A percentile compares a stretch with the other conserved stretches of the same genome.
Conservation (phyloP, 1,139 yeast genomes). For the Sporopachydermia cereana region DNA sequence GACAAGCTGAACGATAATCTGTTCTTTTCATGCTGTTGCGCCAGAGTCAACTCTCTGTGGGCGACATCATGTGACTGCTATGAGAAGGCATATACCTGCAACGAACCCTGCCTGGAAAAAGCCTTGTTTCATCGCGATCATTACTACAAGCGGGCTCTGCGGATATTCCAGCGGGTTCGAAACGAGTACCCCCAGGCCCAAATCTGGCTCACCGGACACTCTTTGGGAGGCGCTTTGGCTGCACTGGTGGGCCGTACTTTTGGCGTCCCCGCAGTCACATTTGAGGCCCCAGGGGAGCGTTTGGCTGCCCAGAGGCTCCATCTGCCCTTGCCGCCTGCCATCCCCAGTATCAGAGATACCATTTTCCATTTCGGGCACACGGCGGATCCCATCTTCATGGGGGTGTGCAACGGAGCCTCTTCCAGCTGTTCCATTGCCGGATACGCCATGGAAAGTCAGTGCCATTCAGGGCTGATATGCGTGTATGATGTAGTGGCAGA, state of each 20-base stretch:
- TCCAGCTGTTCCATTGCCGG: slow-evolving; percentile 88
- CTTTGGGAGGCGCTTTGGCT: slow-evolving; percentile 85
- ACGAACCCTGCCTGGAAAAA: slow-evolving; percentile 73
- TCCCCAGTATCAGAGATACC: slow-evolving; percentile 67
- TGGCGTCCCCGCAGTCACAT: slow-evolving; percentile 83
- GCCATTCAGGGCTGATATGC: slow-evolving; percentile 87
- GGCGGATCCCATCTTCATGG: slow-evolving; percentile 96
- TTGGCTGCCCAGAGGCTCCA: slow-evolving; percentile 76
- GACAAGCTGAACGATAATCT: slow-evolving; percentile 85
- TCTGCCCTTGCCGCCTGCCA: slow-evolving; percentile 87
- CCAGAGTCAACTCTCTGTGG: slow-evolving; percentile 87
- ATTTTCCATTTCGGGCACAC: slow-evolving; percentile 95
- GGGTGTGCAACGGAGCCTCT: slow-evolving; percentile 92
- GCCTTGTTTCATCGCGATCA: slow-evolving; percentile 66
- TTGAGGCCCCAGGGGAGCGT: slow-evolving; percentile 89
- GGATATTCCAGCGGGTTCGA: slow-evolving; percentile 65
- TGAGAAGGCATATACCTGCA: slow-evolving; percentile 71
- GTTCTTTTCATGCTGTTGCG: slow-evolving; percentile 92
- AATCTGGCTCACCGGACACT: slow-evolving; percentile 93
- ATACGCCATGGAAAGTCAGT: slow-evolving; percentile 93
- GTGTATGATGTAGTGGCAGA: slow-evolving; percentile 85
- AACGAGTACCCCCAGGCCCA: slow-evolving; percentile 52
- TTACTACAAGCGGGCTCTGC: slow-evolving; percentile 72
- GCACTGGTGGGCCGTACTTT: slow-evolving; percentile 76
- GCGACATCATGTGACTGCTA: slow-evolving; percentile 93